Percentiles rank a stretch among this genome's conserved stretches.
Evolutionary conservation across 2,329 filamentous ascomycete genomes (phyloP).

Genomic region (Diplodia seriata): DNA sequence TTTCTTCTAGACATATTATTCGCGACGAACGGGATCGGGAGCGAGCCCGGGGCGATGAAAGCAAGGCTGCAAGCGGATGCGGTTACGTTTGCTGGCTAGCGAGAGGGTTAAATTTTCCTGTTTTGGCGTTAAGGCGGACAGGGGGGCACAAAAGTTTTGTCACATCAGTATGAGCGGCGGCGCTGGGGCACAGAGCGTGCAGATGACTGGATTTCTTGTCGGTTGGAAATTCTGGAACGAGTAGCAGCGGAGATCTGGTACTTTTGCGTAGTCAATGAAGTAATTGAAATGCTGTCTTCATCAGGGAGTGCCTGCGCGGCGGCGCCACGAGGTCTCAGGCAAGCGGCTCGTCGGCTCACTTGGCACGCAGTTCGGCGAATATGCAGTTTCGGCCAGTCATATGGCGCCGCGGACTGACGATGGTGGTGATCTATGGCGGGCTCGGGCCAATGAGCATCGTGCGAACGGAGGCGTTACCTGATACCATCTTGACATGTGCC

Average conservation of each 20-base stretch:
- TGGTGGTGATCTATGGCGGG: conserved; percentile 18
- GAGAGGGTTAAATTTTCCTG: conserved; percentile 26
- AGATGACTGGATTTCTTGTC: conserved; percentile 13
- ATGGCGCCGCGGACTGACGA: conserved; percentile 3
- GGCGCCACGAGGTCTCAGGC: not conserved
- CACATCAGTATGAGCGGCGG: conserved; percentile 22
- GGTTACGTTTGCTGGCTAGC: conserved; percentile 24
- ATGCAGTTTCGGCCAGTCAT: conserved; percentile 14
- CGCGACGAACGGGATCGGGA: not conserved
- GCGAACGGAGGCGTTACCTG: not conserved
- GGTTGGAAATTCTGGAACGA: conserved; percentile 14
- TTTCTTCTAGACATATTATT: not conserved
- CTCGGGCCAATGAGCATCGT: not conserved
- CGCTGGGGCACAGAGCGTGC: conserved; percentile 15
- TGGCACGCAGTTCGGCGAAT: conserved; percentile 11
- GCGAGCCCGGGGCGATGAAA: not conserved
- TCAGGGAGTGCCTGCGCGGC: not conserved
- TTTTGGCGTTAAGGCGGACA: conserved; percentile 14
- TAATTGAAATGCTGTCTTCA: not conserved
- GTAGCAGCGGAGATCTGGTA: not conserved
- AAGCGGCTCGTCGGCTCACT: not conserved
- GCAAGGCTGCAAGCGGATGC: not conserved
- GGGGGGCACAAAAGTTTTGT: conserved; percentile 21
- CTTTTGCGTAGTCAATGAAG: conserved; percentile 2
- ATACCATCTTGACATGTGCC: conserved; percentile 21